Percentiles rank a stretch among this genome's conserved stretches.
Conservation (phyloP, 768 basidiomycete species). For the Amanita exitialis region DNA sequence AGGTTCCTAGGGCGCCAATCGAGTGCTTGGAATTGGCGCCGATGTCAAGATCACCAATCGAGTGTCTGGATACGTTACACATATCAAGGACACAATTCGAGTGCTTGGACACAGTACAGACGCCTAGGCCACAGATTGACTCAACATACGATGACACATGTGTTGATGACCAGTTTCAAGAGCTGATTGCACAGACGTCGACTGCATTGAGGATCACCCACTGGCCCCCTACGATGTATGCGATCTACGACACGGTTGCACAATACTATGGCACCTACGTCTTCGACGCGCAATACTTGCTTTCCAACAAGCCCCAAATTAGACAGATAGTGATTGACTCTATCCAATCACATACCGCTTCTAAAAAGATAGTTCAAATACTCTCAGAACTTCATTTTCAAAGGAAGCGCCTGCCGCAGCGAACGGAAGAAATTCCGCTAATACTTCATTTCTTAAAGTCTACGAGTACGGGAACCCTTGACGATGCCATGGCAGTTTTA, state of each 20-base stretch:
- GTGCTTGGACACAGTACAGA: background rate
- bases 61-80: background rate
- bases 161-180: background rate
- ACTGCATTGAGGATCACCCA: background rate
- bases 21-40: background rate
- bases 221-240: background rate
- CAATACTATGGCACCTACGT: conserved; percentile 2
- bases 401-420: background rate
- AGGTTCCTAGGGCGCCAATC: background rate
- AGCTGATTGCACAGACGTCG: background rate
- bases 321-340: background rate
- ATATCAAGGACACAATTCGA: no score
- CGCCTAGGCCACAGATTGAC: background rate
- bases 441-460: background rate
- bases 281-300: conserved; percentile 3
- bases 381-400: conserved; percentile 1
- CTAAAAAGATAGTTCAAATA: background rate
- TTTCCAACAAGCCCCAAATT: background rate
- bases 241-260: background rate
- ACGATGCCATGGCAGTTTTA: conserved; percentile 72
- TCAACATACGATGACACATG: background rate
- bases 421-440: conserved; percentile 2
- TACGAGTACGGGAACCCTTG: conserved; percentile 27
- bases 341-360: background rate
- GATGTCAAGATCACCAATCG: no score